Base-by-base conservation (phyloP, 805 yeast species). In the Candida pseudoglaebosa region DNA sequence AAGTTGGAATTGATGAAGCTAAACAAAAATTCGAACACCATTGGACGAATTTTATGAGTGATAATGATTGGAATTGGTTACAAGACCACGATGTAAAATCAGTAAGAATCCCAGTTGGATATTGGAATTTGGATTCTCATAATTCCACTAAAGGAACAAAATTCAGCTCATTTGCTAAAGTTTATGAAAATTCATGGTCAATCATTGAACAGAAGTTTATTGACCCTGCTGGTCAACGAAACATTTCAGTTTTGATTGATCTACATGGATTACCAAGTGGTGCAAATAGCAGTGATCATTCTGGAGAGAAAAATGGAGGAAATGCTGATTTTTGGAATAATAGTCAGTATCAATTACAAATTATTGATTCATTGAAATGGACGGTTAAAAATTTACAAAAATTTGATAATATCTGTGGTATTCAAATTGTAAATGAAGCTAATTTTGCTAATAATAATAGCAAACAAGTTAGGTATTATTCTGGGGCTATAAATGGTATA, bases 241-340 rank as follows among this genome's bases (percentile, higher is more conserved):
- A 74, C 21, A 91, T 91, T 41, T 84, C 88, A 9, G 80, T 91
- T 1, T 52, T 91, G 38, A 73, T 91, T 12, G 98, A 91, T 59
- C 52, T 91, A 31, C 98, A 93, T 61, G 97, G 84, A 0, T 60
- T 91, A 7, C 97, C 97, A 4, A 88, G 87, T 10, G 97, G 97
- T 26, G 97, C 97, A 17, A 91, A 93, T 53, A 74, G 79, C 1
- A 84, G 81, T 22, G 86, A 82, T 35, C 97, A 90, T 57, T 80
- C 91, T 49, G 98, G 98, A 7, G 81, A 79, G 37, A 48, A 52
- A 24, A 37, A 44, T 9, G 65, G 80, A 33, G 73, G 72, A 2
- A 54, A 65, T 31, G 79, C 91, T 2, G 84, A 70, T 8, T 82
- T 87, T 49, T 88, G 95, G 90, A 52, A 47, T 29, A 57, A 65